Evolutionary conservation across 2,329 filamentous ascomycete species (phyloP), one percentile per base, ranked within the genome.

Genomic region (Fusarium sp.): DNA sequence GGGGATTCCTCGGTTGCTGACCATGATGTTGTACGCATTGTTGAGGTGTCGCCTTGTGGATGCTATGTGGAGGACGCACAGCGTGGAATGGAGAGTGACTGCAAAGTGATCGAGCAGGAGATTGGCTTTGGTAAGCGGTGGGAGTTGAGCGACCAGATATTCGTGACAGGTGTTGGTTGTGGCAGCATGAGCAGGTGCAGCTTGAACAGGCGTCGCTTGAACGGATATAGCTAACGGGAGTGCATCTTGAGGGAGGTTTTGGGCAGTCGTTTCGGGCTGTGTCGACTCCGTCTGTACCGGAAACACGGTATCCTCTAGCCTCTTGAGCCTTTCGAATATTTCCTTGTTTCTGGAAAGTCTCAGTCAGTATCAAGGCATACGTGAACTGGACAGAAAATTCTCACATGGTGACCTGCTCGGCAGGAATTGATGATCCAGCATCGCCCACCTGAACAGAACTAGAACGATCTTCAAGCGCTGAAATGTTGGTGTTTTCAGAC

Each of bases 31-130:
- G 20, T 59, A 29, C 6, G 9, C 6, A 7, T 24, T 13, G 5
- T 29, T 10, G 7, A 59, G 5, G 0, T 49, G 27, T 5, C 8
- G 4, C 20, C 13, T 32, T 10, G n/a, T 44, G 4, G 44, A 61
- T 3, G 58, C 27, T 18, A 59, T 32, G 16, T 61, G 58, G 20
- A 61, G 22, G 1, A 61, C n/a, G 20, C 54, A 45, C 2, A 61
- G 27, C 8, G 42, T 59, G 4, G 58, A 44, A 4, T 61, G 34
- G 13, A 61, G 34, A 2, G 58, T 59, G 0, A 7, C 18, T 5
- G 22, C 6, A 2, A 61, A 61, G 16, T 61, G 58, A 14, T 49
- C 29, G 20, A 13, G 49, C 0, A 61, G 27, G 1, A 44, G 0
- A 4, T 16, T 32, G 2, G 58, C 58, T 13, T 59, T 37, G 2